These are phyloP conservation scores for Cadophora sp. DNA, from an alignment of 2,329 filamentous ascomycete species.

Conservation along the genomic window DNA sequence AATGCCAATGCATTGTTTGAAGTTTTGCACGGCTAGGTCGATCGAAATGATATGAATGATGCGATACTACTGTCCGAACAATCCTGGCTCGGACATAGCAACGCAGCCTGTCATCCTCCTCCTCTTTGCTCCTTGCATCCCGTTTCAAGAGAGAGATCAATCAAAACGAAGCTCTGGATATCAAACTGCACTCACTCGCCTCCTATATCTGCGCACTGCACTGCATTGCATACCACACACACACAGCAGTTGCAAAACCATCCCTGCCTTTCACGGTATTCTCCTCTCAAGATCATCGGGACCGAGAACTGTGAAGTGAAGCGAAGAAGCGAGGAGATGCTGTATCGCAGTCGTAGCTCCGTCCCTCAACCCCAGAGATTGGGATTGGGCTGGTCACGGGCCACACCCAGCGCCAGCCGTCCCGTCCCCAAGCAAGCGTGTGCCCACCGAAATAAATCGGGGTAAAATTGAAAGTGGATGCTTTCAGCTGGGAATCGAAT, in stretches of 20 bases:
- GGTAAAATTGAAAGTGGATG: neutral
- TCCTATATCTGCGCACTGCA: neutral
- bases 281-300: neutral
- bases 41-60: slow-evolving; percentile 13
- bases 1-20: neutral
- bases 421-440: slow-evolving; percentile 3
- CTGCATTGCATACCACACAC: neutral
- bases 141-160: slow-evolving; percentile 16
- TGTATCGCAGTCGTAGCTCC: neutral
- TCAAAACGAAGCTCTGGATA: slow-evolving; percentile 11
- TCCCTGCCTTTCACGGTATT: neutral
- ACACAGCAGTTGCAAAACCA: neutral
- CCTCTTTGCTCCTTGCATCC: slow-evolving; percentile 8
- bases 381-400: slow-evolving; percentile 10
- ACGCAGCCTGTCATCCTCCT: neutral
- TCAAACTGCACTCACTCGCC: slow-evolving; percentile 4
- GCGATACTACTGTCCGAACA: slow-evolving; percentile 2
- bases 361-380: neutral
- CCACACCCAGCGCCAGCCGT: slow-evolving; percentile 18
- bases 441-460: neutral
- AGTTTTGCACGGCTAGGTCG: neutral
- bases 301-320: neutral
- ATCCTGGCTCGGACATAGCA: slow-evolving; percentile 27
- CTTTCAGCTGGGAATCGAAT: slow-evolving; percentile 2
- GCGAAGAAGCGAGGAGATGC: neutral